Percentiles rank a stretch among this genome's conserved stretches.
phyloP scores from a whole-genome alignment of 2,329 filamentous ascomycete species.

The Colletotrichum filicis region DNA sequence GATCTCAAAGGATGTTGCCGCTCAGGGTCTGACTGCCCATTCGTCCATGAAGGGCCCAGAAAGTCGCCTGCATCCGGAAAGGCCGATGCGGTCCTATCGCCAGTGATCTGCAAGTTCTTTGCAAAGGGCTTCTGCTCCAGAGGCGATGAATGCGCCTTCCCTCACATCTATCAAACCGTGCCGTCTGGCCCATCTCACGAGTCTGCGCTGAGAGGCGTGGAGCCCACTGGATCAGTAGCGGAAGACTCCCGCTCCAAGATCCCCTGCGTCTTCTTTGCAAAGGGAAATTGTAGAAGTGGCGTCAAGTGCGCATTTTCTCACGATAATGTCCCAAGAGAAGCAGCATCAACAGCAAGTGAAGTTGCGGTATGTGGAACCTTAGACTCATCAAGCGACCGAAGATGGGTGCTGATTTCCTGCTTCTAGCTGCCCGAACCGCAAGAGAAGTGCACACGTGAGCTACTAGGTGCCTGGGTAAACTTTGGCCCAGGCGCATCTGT shows the following conservation, averaged over 20 bases:
- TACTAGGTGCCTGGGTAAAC: neutral
- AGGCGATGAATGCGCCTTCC: neutral
- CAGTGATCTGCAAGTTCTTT: neutral
- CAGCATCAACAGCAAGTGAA: neutral
- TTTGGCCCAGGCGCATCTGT: constrained; percentile 41
- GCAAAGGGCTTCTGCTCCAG: neutral
- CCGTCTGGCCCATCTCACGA: too few relatives aligned
- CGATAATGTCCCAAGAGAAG: neutral
- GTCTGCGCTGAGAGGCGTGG: too few relatives aligned
- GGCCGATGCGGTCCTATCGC: neutral
- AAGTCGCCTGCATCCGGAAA: neutral
- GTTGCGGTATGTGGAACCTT: neutral
- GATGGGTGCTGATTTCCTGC: neutral
- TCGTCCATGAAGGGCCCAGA: neutral
- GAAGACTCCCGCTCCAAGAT: neutral
- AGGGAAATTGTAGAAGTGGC: neutral
- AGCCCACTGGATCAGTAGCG: neutral
- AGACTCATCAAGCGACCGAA: neutral
- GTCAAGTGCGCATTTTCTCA: neutral
- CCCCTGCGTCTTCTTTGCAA: neutral
- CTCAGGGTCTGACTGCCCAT: neutral
- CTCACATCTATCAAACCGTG: neutral
- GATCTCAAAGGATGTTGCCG: neutral
- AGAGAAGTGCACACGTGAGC: neutral
- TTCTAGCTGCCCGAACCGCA: neutral